phyloP scores from a whole-genome alignment of 306 rosid species.

The Corylus americana region DNA sequence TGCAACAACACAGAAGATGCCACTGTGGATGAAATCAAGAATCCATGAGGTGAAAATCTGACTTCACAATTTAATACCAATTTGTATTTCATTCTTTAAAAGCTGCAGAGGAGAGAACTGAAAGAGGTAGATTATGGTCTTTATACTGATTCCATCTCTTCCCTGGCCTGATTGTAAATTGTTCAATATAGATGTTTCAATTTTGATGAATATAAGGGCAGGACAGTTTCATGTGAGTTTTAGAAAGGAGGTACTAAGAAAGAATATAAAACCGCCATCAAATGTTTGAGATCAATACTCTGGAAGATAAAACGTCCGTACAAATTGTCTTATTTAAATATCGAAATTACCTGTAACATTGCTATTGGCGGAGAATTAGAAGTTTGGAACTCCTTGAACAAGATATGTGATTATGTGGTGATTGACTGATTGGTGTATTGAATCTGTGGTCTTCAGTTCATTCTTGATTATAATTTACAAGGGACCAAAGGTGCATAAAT shows the following conservation, averaged over 20 bases:
- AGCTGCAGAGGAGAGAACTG: constrained; percentile 29
- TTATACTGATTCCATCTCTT: constrained; percentile 9
- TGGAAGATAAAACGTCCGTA: background rate
- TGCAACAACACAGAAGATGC: constrained; percentile 67
- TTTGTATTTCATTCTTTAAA: constrained; percentile 31
- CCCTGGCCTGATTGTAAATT: constrained; percentile 11
- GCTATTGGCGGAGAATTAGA: background rate
- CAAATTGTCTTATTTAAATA: background rate
- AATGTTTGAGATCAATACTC: background rate
- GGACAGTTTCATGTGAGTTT: background rate
- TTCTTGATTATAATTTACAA: too few relatives aligned
- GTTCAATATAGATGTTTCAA: constrained; percentile 8
- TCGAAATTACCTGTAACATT: too few relatives aligned
- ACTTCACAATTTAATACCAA: constrained; percentile 9
- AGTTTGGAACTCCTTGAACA: too few relatives aligned
- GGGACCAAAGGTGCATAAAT: background rate
- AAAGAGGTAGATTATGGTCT: constrained; percentile 21
- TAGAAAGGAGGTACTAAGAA: background rate
- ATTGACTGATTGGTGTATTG: too few relatives aligned
- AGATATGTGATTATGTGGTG: too few relatives aligned
- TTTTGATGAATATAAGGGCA: constrained; percentile 22
- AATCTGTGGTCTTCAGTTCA: too few relatives aligned
- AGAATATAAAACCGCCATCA: background rate
- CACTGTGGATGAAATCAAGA: constrained; percentile 56
- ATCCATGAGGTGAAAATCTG: constrained; percentile 47